phyloP scores from a whole-genome alignment of 306 rosid genomes.

The Corylus heterophylla region DNA sequence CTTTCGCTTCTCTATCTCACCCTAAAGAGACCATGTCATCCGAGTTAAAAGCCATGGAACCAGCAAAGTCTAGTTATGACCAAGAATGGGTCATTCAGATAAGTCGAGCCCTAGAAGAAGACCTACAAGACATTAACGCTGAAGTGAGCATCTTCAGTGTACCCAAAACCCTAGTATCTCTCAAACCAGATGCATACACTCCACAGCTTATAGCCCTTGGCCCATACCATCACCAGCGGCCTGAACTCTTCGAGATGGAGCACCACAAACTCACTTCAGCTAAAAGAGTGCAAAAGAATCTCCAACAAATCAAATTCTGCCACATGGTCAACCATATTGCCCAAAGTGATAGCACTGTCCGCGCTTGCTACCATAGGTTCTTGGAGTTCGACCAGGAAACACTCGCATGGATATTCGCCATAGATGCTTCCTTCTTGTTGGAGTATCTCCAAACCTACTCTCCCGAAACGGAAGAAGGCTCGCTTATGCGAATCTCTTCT shows the following conservation, averaged over 20 bases:
- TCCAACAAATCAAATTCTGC: background rate
- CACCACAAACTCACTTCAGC: constrained; percentile 1
- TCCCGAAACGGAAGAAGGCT: background rate
- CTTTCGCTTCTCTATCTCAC: too few relatives aligned
- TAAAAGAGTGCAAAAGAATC: background rate
- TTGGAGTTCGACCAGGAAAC: constrained; percentile 5
- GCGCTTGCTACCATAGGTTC: constrained; percentile 13
- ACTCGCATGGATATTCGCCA: constrained; percentile 11
- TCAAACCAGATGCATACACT: constrained; percentile 2
- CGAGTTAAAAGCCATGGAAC: background rate
- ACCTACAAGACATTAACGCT: background rate
- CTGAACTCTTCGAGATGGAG: constrained; percentile 11
- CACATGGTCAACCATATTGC: background rate
- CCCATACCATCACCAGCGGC: constrained; percentile 18
- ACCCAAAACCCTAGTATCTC: background rate
- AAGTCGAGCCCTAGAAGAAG: constrained; percentile 1
- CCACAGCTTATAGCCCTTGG: constrained; percentile 13
- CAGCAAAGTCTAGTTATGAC: background rate
- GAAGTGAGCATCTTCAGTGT: constrained; percentile 17
- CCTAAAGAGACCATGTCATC: background rate
- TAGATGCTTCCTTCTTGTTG: constrained; percentile 13
- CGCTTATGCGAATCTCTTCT: background rate
- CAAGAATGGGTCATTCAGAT: constrained; percentile 17
- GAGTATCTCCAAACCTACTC: constrained; percentile 11
- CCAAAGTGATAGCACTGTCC: background rate